These are phyloP conservation scores for Synchytrium microbalum DNA, from an alignment of 371 early-diverging fungal species.

Conservation along the genomic window DNA sequence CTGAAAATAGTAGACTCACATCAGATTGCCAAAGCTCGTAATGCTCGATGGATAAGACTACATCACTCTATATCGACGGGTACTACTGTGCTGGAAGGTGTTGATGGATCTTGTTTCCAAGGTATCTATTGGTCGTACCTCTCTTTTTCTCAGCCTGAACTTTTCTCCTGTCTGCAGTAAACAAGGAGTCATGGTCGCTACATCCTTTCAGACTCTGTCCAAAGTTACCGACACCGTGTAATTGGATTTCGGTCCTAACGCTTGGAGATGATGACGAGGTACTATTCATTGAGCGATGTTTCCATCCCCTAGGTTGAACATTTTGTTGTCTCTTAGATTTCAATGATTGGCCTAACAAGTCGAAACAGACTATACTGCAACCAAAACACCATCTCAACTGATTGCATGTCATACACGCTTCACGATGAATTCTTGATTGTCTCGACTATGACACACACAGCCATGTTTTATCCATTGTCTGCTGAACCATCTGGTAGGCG, in stretches of 20 bases:
- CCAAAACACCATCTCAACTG: slow-evolving; percentile 55
- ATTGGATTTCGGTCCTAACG: slow-evolving; percentile 57
- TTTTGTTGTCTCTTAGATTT: too few relatives aligned
- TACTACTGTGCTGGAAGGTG: neutral
- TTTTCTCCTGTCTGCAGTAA: too few relatives aligned
- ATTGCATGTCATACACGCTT: slow-evolving; percentile 79
- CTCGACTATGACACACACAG: slow-evolving; percentile 77
- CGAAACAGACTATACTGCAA: slow-evolving; percentile 77
- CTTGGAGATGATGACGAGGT: slow-evolving; percentile 38
- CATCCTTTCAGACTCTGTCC: slow-evolving; percentile 6
- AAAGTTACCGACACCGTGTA: slow-evolving; percentile 51
- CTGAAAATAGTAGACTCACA: neutral
- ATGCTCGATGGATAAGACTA: neutral
- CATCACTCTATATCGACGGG: neutral
- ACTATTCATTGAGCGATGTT: neutral
- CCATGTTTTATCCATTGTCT: slow-evolving; percentile 59
- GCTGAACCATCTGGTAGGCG: neutral
- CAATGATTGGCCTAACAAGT: slow-evolving; percentile 51
- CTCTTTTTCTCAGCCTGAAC: too few relatives aligned
- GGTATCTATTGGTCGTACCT: neutral
- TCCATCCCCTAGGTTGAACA: neutral
- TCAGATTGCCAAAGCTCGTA: neutral
- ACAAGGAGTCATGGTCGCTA: neutral
- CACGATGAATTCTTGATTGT: slow-evolving; percentile 74
- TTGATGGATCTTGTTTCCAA: neutral